Conservation (phyloP, 495 filamentous ascomycete species). For the Trichoderma erinaceum region DNA sequence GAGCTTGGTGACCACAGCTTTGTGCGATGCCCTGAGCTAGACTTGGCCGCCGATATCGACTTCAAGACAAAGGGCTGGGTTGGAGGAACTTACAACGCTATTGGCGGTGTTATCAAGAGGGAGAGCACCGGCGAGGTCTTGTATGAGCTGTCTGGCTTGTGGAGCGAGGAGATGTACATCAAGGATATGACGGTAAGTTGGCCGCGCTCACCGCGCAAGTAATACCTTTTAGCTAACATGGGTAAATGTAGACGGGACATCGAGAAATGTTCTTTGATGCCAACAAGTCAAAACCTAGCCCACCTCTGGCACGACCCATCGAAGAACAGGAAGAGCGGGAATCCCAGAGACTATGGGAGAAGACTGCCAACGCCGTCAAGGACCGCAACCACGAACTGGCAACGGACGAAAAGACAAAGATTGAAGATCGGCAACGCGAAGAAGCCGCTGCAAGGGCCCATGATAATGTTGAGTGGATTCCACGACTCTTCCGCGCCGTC, state of each 20-base stretch:
- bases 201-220: background rate
- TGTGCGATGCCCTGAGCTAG: conserved; percentile 83
- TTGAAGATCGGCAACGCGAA: conserved; percentile 85
- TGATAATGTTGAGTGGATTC: conserved; percentile 84
- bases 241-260: conserved; percentile 61
- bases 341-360: conserved; percentile 80
- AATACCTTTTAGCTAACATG: background rate
- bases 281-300: conserved; percentile 62
- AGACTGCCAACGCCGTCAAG: conserved; percentile 72
- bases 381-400: conserved; percentile 80
- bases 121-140: conserved; percentile 77
- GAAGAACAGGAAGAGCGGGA: conserved; percentile 87
- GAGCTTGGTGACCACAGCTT: conserved; percentile 95
- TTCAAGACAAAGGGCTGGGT: conserved; percentile 99
- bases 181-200: conserved; percentile 67
- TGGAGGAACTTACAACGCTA: conserved; percentile 90
- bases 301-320: conserved; percentile 67
- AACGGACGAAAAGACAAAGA: conserved; percentile 90
- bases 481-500: conserved; percentile 72
- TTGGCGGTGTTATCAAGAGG: conserved; percentile 87
- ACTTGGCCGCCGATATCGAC: conserved; percentile 85
- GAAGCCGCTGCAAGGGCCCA: conserved; percentile 77
- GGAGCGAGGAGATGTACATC: conserved; percentile 91
- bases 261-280: conserved; percentile 90
- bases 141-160: conserved; percentile 85